Conservation (phyloP, 176 grass and related monocot species). For the Musa troglodytarum region DNA sequence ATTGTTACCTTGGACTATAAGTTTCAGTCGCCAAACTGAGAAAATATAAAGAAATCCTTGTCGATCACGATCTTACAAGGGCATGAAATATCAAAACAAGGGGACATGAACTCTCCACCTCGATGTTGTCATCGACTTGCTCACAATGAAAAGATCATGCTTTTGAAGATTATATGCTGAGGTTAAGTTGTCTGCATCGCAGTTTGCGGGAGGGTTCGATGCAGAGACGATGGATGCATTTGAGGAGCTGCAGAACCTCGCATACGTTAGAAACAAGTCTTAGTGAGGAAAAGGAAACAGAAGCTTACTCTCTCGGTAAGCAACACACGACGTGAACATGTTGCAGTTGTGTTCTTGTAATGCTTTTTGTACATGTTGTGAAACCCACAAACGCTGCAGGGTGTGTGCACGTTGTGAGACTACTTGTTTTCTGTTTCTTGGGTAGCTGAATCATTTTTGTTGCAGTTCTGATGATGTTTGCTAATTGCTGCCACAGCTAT, state of each 20-base stretch:
- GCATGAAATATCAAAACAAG: neutral
- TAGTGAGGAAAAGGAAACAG: constrained; percentile 14
- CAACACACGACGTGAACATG: constrained; percentile 3
- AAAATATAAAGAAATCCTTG: too few relatives aligned
- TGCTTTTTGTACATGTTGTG: neutral
- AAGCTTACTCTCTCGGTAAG: constrained; percentile 87
- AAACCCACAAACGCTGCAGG: neutral
- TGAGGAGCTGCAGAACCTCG: constrained; percentile 87
- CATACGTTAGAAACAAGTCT: constrained; percentile 72
- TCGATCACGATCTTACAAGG: too few relatives aligned
- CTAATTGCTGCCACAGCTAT: neutral
- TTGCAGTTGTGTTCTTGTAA: neutral
- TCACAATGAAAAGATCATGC: neutral
- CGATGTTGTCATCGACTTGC: neutral
- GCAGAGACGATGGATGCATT: constrained; percentile 92
- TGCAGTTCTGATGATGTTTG: neutral
- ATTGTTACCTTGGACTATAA: neutral
- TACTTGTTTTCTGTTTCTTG: neutral
- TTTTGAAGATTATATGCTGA: neutral
- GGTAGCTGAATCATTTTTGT: neutral
- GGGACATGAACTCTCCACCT: neutral
- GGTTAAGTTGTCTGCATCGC: constrained; percentile 1
- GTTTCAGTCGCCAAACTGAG: too few relatives aligned
- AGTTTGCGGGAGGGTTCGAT: constrained; percentile 98
- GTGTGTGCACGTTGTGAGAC: neutral